Evolutionary conservation across 2,329 filamentous ascomycete genomes (phyloP).

Genomic region (Cordyceps sp.): DNA sequence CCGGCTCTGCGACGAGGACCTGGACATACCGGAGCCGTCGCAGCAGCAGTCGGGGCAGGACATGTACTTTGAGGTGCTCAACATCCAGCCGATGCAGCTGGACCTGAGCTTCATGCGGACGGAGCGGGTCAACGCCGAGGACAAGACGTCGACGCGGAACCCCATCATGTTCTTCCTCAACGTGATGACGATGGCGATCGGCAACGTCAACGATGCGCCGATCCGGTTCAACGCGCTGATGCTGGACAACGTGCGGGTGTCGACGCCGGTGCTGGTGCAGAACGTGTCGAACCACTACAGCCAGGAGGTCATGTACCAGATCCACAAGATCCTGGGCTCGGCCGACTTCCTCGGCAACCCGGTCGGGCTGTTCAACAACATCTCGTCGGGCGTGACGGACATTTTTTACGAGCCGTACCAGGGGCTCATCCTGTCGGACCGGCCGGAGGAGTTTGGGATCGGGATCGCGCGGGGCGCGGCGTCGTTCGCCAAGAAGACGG

Average conservation of each 20-base stretch:
- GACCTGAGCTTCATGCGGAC: conserved; percentile 95
- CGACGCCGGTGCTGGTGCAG: conserved; percentile 64
- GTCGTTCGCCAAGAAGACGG: conserved; percentile 95
- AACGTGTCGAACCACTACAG: conserved; percentile 92
- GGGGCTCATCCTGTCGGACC: conserved; percentile 87
- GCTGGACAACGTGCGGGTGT: conserved; percentile 87
- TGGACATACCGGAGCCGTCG: conserved; percentile 85
- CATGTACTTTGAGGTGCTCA: conserved; percentile 94
- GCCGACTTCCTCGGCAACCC: conserved; percentile 97
- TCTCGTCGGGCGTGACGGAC: conserved; percentile 90
- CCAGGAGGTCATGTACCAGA: conserved; percentile 86
- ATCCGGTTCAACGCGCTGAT: conserved; percentile 86
- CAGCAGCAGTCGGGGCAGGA: conserved; percentile 75
- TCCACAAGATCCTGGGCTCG: conserved; percentile 93
- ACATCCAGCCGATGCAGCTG: conserved; percentile 95
- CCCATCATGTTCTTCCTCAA: conserved; percentile 99
- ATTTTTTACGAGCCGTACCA: conserved; percentile 99
- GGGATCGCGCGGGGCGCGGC: conserved; percentile 94
- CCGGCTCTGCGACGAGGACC: conserved; percentile 70
- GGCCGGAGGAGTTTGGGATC: conserved; percentile 84
- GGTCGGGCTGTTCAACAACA: conserved; percentile 93
- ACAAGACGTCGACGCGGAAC: conserved; percentile 78
- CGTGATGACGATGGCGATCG: conserved; percentile 97
- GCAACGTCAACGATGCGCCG: conserved; percentile 96
- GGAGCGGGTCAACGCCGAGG: conserved; percentile 88